Base-by-base conservation (phyloP, 768 basidiomycete species). In the Pisolithus marmoratus region DNA sequence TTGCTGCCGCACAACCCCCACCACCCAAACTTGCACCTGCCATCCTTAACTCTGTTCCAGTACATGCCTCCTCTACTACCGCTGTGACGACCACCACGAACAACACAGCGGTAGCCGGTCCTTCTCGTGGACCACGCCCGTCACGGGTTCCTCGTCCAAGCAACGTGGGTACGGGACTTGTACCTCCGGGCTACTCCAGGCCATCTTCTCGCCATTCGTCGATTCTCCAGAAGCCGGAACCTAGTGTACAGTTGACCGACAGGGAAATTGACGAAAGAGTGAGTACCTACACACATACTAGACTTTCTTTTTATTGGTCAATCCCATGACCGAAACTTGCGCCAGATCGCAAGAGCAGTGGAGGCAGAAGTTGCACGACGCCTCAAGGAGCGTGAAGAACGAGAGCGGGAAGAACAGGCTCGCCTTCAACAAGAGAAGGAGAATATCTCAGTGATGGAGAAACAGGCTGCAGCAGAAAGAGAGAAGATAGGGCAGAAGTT, bases 221-320 rank as follows among this genome's bases (percentile, higher is more conserved):
- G 11, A 38, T 58, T 23, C 37, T 45, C 11, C 58, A 58, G 43
- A 58, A 60, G 50, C 20, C 56, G 34, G 68, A 64, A 19, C 17
- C 37, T 1, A 17, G 51, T 5, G 46, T 60, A 43, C 60, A 63
- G 27, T 61, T 85, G 56, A 80, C 81, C 2, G 84, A 86, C 66
- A 78, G 82, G 60, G 87, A 90, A 45, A 85, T 90, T 54, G 84
- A 90, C 55, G 84, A 84, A 34, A 73, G 83, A 70, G 88, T 85
- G 58, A n/a, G 76, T 66, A 46, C 51, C 44, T 49, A 15, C 45
- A 22, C 7, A 12, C 34, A 29, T 12, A 54, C 31, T 37, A 38
- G 5, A 41, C 5, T 34, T 23, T 11, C 40, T 15, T 31, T 36
- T n/a, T n/a, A 27, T 17, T 29, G n/a, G n/a, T 38, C 38, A 42